Conservation (phyloP, 192 early-diverging fungal genomes). For the Physocladia obscura region DNA sequence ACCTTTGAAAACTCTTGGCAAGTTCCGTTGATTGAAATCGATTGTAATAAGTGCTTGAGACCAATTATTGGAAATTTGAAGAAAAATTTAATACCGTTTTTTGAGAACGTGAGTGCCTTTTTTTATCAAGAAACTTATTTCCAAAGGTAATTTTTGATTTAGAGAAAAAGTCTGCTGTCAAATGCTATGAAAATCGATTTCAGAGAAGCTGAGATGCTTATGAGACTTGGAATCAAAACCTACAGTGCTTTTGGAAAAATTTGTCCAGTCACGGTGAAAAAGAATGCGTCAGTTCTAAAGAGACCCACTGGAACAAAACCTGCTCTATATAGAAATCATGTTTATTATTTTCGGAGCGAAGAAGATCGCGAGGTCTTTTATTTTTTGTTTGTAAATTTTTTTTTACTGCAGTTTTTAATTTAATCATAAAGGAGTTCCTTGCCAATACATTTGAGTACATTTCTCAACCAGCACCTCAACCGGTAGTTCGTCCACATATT, state of each 20-base stretch:
- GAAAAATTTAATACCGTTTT: conserved; percentile 28
- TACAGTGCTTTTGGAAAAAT: conserved; percentile 45
- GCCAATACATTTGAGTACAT: conserved; percentile 32
- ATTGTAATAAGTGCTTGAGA: conserved; percentile 35
- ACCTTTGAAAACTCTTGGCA: conserved; percentile 30
- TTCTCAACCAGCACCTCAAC: conserved; percentile 33
- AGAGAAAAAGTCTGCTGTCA: conserved; percentile 45
- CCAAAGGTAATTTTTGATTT: background rate
- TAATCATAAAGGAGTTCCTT: conserved; percentile 41
- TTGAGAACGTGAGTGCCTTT: conserved; percentile 42
- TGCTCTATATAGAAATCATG: conserved; percentile 37
- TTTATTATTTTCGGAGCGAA: conserved; percentile 43
- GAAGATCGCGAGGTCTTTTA: conserved; percentile 29
- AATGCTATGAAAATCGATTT: conserved; percentile 31
- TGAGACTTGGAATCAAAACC: conserved; percentile 43
- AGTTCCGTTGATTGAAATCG: conserved; percentile 44
- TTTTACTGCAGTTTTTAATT: background rate
- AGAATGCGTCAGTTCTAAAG: conserved; percentile 15
- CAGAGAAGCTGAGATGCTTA: conserved; percentile 32
- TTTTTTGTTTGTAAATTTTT: background rate
- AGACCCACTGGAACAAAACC: conserved; percentile 40
- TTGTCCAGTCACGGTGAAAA: conserved; percentile 47
- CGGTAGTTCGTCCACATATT: conserved; percentile 39
- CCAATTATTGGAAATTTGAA: conserved; percentile 37
- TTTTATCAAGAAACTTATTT: background rate